These are phyloP conservation scores for Epichloe festucae DNA, from an alignment of 2,329 filamentous ascomycete species.

Conservation along the genomic window DNA sequence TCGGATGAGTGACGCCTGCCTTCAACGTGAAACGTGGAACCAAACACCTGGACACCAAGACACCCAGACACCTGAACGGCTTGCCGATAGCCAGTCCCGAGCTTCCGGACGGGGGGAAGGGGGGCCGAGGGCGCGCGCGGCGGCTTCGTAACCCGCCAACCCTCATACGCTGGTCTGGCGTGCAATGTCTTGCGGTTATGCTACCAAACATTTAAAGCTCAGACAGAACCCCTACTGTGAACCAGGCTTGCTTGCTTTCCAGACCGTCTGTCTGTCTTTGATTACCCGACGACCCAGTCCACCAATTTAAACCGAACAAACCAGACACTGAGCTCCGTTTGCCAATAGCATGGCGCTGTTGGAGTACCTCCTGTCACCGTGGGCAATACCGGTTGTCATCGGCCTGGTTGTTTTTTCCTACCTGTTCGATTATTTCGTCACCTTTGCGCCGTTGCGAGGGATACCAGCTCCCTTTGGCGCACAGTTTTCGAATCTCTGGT, in stretches of 20 bases:
- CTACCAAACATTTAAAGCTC: background rate
- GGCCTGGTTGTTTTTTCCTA: slow-evolving; percentile 40
- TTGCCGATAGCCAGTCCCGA: background rate
- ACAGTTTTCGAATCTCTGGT: slow-evolving; percentile 67
- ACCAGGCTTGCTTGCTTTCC: too few relatives aligned
- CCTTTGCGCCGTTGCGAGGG: slow-evolving; percentile 32
- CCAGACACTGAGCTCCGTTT: too few relatives aligned
- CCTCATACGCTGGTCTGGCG: background rate
- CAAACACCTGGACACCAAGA: background rate
- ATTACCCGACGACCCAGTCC: background rate
- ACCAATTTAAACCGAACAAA: too few relatives aligned
- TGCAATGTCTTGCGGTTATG: too few relatives aligned
- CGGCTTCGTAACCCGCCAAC: background rate
- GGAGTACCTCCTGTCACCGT: slow-evolving; percentile 28
- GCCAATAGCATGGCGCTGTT: slow-evolving; percentile 16
- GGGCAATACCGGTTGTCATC: slow-evolving; percentile 31
- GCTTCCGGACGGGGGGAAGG: background rate
- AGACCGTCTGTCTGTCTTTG: too few relatives aligned
- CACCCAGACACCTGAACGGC: background rate
- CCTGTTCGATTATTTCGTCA: slow-evolving; percentile 46
- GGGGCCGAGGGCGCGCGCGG: too few relatives aligned
- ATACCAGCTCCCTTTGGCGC: slow-evolving; percentile 52
- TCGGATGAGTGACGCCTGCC: too few relatives aligned
- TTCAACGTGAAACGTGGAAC: too few relatives aligned
- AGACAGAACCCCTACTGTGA: background rate